Evolutionary conservation across 2,329 filamentous ascomycete species (phyloP).

Genomic region (Ophiostoma angusticollis): DNA sequence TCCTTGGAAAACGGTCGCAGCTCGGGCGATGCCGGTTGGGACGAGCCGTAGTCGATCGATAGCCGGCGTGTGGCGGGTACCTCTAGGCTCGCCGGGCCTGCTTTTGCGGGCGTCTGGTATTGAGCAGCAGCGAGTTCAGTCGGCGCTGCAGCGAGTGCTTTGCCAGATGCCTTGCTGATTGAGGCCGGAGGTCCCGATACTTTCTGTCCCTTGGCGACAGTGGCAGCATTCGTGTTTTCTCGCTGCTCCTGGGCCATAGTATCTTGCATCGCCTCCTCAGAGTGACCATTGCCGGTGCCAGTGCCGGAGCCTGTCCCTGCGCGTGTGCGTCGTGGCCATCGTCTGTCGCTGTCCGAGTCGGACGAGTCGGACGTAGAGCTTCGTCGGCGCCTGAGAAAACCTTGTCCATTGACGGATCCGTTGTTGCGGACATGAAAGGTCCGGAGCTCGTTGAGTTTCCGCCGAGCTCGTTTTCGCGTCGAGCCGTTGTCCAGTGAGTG

Average conservation of each 20-base stretch:
- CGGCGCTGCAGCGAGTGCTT: neutral
- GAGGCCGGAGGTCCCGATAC: neutral
- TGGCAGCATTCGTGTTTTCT: slow-evolving; percentile 23
- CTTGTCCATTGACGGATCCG: slow-evolving; percentile 31
- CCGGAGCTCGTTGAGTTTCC: slow-evolving; percentile 45
- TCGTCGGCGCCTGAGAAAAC: slow-evolving; percentile 39
- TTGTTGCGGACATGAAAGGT: slow-evolving; percentile 42
- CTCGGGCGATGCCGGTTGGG: slow-evolving; percentile 39
- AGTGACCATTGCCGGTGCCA: slow-evolving; percentile 37
- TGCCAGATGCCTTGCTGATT: neutral
- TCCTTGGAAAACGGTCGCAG: slow-evolving; percentile 31
- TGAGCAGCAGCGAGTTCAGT: neutral
- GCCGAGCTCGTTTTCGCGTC: slow-evolving; percentile 45
- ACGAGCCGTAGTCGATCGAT: slow-evolving; percentile 33
- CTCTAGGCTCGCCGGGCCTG: slow-evolving; percentile 34
- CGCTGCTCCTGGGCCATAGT: slow-evolving; percentile 43
- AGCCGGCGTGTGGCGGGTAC: slow-evolving; percentile 26
- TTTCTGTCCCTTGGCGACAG: neutral
- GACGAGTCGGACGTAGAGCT: slow-evolving; percentile 49
- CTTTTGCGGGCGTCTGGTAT: slow-evolving; percentile 4
- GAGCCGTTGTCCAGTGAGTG: slow-evolving; percentile 27
- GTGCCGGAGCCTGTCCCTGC: slow-evolving; percentile 30
- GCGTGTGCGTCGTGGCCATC: slow-evolving; percentile 15
- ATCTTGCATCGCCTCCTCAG: slow-evolving; percentile 50
- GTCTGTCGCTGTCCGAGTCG: slow-evolving; percentile 44